Conservation (phyloP, 306 rosid genomes). For the Fagus sylvatica region DNA sequence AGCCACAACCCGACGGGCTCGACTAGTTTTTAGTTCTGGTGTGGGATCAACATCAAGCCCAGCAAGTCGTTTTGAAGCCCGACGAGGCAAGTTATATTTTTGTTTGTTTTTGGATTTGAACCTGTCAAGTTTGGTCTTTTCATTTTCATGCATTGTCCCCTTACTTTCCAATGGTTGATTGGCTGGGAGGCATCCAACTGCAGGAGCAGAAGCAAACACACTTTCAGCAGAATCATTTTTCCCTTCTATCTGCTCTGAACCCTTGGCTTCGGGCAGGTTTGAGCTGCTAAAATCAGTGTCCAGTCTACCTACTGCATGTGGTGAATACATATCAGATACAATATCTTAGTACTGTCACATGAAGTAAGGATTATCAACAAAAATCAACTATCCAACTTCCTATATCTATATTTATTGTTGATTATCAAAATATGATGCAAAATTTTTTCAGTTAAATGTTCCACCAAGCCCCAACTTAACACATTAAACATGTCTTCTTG, state of each 20-base stretch:
- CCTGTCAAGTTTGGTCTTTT: constrained; percentile 24
- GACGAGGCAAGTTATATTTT: constrained; percentile 60
- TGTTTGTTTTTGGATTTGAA: constrained; percentile 41
- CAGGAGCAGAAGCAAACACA: constrained; percentile 21
- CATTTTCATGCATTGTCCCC: constrained; percentile 29
- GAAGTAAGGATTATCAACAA: constrained; percentile 11
- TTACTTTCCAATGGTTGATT: constrained; percentile 32
- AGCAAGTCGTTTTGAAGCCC: constrained; percentile 90
- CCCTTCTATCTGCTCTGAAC: constrained; percentile 35
- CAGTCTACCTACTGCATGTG: constrained; percentile 29
- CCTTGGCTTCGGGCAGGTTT: constrained; percentile 24
- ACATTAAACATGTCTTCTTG: neutral
- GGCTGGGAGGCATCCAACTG: constrained; percentile 15
- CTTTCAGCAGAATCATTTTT: constrained; percentile 32
- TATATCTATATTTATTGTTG: constrained; percentile 1
- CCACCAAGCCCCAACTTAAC: neutral
- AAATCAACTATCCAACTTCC: constrained; percentile 1
- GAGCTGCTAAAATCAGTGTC: constrained; percentile 28
- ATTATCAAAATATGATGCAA: neutral
- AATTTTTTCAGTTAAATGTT: neutral
- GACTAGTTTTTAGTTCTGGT: constrained; percentile 51
- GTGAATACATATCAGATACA: constrained; percentile 24
- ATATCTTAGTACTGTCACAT: constrained; percentile 9
- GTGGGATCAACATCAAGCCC: constrained; percentile 65
- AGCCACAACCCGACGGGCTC: constrained; percentile 34